Base-by-base conservation (phyloP, 306 rosid species). In the Quercus parvula region DNA sequence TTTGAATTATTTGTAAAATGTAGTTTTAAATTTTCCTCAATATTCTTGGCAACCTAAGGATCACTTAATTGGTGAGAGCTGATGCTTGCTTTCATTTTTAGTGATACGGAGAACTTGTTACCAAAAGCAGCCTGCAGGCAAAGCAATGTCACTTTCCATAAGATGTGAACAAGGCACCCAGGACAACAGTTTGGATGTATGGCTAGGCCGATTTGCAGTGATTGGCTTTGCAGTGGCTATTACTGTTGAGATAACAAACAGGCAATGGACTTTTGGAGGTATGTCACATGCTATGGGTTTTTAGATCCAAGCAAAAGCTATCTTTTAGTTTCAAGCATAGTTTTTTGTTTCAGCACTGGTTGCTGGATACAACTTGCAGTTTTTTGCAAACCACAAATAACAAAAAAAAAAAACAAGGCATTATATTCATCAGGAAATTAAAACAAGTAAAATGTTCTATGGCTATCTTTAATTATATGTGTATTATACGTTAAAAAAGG, bases 251-350 rank as follows among this genome's bases (percentile, higher is more conserved):
- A 73, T 94, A 78, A 77, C 91, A 24, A 24, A 91, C 97, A 1
- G 98, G 99, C 35, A 94, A 87, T 84, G 99, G 99, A 71, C 91
- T 94, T 76, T 82, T 94, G 56, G 97, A 94, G 99, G 99, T 94
- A 90, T 66, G 75, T 20, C 51, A 19, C 57, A 31, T 61, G 62
- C 17, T 44, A 6, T 54, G 14, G 64, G 49, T 19, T 25, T 82
- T 69, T 63, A 11, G 19, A 25, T 49, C 35, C 46, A 72, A 12
- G 1, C 41, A 51, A 55, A 54, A 10, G 35, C 64, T 41, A 4
- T 56, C 78, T 79, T 69, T 49, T 22, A 58, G 52, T 51, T 78
- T 63, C 73, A 68, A 31, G 46, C 82, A 58, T 81, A 71, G 31
- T 79, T 81, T 77, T 81, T 44, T 20, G 75, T 63, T 55, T n/a